Base-by-base conservation (phyloP, 345 rosid species). In the Draba incana region DNA sequence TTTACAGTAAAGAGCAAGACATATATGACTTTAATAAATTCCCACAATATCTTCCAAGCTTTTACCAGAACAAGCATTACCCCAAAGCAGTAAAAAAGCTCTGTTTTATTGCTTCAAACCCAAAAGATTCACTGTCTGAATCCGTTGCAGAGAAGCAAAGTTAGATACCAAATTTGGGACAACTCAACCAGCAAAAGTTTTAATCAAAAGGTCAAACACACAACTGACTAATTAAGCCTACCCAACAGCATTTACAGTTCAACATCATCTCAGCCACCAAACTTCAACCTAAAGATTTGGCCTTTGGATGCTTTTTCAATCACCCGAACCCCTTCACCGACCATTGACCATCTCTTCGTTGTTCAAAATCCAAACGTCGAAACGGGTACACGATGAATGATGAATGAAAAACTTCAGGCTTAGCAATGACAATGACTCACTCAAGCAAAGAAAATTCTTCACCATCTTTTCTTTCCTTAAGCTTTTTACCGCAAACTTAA, bases 81-180 rank as follows among this genome's bases (percentile, higher is more conserved):
- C 55, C 30, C 57, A 27, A 50, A 72, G 23, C 66, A n/a, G 65
- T 55, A 13, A 49, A 62, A 46, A 42, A 60, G 24, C n/a, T 47
- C 10, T 5, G 44, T 62, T 30, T 54, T 20, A 20, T 20, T 71
- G 57, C 57, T 25, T 71, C 69, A 57, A 16, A 56, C 46, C 10
- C 54, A 48, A 33, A 28, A 56, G 62, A 66, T 52, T 59, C 68
- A 59, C 49, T 51, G 56, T 59, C 68, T 60, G 44, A 51, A 74
- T 74, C 68, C 77, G 49, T 66, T 45, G 44, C 27, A 66, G 8
- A 51, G 72, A 74, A 74, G 77, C 66, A 66, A 74, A 54, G 68
- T 35, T 28, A 66, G 68, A 44, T 66, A 52, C 68, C 78, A 39
- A 53, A 74, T 37, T 37, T 12, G 45, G 45, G 30, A 53, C 63